Evolutionary conservation across 1,139 yeast species (phyloP), one percentile per base, ranked within the genome.

Genomic region (Suhomyces kunorum): DNA sequence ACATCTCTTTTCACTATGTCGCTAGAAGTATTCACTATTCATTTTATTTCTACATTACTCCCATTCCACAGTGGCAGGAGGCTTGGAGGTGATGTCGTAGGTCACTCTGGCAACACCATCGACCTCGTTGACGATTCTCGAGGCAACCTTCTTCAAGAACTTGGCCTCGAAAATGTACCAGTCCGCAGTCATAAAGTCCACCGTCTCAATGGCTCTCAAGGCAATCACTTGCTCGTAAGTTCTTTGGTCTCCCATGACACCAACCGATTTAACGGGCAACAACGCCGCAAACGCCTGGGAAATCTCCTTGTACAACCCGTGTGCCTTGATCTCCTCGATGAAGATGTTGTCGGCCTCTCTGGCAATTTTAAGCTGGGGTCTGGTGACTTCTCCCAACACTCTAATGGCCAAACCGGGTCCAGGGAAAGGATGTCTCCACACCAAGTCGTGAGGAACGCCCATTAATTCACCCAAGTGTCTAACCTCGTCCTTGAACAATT

Each of bases 371-470:
- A 92, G 92, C 73, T 92, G 98, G 49, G 76, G 83, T 54, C 81
- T 85, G 47, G 96, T 87, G 50, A 92, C 97, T 71, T 90, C 98
- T 55, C 99, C 99, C 44, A 92, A 76, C 44, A 92, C 95, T 72
- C 99, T 84, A 64, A 92, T 94, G 54, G 98, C 98, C 62, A 92
- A 87, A 74, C 99, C 99, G 64, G 99, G 99, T 63, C 99, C 99
- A 59, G 99, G 99, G 96, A 92, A 92, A 44, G 99, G 99, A 64
- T 92, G 99, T 78, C 99, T 87, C 98, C 98, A 90, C 53, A 92
- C 98, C 56, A 92, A 79, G 56, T 92, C 98, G 61, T 88, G 94
- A 34, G 98, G 95, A 56, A 92, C 94, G 40, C 96, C 97, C 73
- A 92, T 74, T 42, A 94, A 72, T 71, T 88, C 88, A 67, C 99